phyloP scores from a whole-genome alignment of 345 rosid species.

The Syzygium aqueum region DNA sequence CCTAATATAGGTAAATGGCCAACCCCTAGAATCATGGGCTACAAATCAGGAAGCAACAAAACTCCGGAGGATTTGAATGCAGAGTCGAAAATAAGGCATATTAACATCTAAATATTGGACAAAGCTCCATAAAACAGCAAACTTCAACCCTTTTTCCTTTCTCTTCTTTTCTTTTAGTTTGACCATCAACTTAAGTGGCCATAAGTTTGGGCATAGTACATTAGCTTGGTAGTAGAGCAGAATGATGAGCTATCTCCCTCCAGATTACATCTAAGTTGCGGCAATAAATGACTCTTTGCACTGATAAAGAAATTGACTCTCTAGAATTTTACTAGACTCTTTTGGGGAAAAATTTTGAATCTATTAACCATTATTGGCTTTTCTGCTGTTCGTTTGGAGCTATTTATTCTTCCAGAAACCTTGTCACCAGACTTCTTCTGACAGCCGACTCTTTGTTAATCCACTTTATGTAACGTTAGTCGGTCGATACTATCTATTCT shows the following conservation, averaged over 20 bases:
- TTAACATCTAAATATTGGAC: neutral
- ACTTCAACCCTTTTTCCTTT: neutral
- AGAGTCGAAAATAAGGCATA: neutral
- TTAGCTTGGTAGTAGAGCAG: neutral
- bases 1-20: neutral
- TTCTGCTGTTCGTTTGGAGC: neutral
- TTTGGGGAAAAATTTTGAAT: fast-evolving
- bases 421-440: neutral
- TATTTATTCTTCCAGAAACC: neutral
- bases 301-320: neutral
- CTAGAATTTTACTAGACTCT: neutral
- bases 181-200: neutral
- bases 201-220: neutral
- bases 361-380: neutral
- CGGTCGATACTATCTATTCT: neutral
- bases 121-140: neutral
- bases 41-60: neutral
- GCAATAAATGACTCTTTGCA: neutral
- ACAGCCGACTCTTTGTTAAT: neutral
- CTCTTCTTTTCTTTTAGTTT: neutral
- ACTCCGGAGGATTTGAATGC: neutral
- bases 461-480: neutral
- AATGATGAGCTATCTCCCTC: neutral
- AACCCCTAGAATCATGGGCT: neutral
- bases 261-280: neutral